phyloP scores from a whole-genome alignment of 2,329 filamentous ascomycete genomes.

The Metarhizium guizhouense region DNA sequence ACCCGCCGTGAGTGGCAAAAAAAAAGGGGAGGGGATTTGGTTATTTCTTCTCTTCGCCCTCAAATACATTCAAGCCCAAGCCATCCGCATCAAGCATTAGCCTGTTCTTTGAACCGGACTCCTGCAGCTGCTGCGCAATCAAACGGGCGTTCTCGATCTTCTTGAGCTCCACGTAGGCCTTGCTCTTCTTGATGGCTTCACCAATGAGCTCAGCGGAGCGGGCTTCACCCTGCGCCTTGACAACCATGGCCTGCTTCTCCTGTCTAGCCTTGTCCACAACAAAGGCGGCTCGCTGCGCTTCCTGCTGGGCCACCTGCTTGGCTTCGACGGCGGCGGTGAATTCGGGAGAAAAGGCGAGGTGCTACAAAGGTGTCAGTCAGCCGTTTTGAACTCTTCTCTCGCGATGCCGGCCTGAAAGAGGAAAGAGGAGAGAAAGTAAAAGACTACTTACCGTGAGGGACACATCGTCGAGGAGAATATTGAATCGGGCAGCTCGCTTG shows the following conservation, averaged over 20 bases:
- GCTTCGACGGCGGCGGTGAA: constrained; percentile 66
- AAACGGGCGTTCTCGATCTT: constrained; percentile 93
- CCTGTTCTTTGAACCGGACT: constrained; percentile 81
- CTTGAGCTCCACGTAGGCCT: constrained; percentile 91
- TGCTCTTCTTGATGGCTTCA: constrained; percentile 99
- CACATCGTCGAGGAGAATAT: constrained; percentile 95
- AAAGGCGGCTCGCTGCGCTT: constrained; percentile 94
- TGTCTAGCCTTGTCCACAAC: constrained; percentile 97
- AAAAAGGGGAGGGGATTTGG: background rate
- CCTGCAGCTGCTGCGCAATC: constrained; percentile 83
- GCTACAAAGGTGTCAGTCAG: constrained; percentile 28
- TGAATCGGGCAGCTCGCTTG: constrained; percentile 85
- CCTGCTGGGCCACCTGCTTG: constrained; percentile 75
- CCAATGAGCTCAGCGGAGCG: constrained; percentile 96
- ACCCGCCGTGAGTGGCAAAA: background rate
- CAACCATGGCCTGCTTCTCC: constrained; percentile 98
- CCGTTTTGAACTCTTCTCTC: background rate
- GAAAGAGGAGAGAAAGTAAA: background rate
- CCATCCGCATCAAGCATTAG: constrained; percentile 88
- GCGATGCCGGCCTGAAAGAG: background rate
- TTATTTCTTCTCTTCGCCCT: constrained; percentile 37
- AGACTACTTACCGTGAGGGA: constrained; percentile 69
- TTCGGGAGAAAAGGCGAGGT: constrained; percentile 64
- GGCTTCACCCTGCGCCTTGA: constrained; percentile 97
- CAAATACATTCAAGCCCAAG: constrained; percentile 79